These are phyloP conservation scores for Phytophthora podocarpi DNA, from an alignment of 352 stramenopile species.

Conservation along the genomic window DNA sequence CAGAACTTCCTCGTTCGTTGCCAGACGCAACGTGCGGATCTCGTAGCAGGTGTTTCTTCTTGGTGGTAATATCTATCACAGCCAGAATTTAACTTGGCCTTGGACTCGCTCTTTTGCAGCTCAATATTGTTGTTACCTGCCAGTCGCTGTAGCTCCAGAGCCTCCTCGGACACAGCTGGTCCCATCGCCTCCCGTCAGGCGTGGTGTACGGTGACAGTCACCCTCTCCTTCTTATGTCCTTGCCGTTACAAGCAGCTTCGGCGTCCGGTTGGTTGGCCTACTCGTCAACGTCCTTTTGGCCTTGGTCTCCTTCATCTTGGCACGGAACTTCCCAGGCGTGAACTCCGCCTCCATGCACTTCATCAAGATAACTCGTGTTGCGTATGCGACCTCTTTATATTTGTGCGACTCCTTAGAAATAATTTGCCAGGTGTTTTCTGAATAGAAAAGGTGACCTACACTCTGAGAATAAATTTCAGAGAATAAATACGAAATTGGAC, in stretches of 20 bases:
- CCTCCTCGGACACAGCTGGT: constrained; percentile 84
- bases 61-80: constrained; percentile 84
- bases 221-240: constrained; percentile 56
- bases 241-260: constrained; percentile 53
- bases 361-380: constrained; percentile 80
- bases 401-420: too few species aligned
- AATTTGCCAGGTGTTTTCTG: too few species aligned
- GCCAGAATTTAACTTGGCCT: constrained; percentile 75
- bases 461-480: too few species aligned
- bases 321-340: constrained; percentile 58
- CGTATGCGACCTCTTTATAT: too few species aligned
- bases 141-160: constrained; percentile 74
- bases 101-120: constrained; percentile 64
- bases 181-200: constrained; percentile 53
- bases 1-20: constrained; percentile 78
- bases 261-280: constrained; percentile 50
- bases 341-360: constrained; percentile 71
- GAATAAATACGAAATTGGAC: too few species aligned
- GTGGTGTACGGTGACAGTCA: too few species aligned
- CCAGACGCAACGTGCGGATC: constrained; percentile 62
- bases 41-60: constrained; percentile 77
- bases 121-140: constrained; percentile 75
- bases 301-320: constrained; percentile 69
- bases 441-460: too few species aligned
- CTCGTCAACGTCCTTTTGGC: constrained; percentile 39